Percentiles rank a stretch among this genome's conserved stretches.
These are phyloP conservation scores for Fraxinus greggii DNA, from an alignment of 305 asterid species.

Conservation along the genomic window DNA sequence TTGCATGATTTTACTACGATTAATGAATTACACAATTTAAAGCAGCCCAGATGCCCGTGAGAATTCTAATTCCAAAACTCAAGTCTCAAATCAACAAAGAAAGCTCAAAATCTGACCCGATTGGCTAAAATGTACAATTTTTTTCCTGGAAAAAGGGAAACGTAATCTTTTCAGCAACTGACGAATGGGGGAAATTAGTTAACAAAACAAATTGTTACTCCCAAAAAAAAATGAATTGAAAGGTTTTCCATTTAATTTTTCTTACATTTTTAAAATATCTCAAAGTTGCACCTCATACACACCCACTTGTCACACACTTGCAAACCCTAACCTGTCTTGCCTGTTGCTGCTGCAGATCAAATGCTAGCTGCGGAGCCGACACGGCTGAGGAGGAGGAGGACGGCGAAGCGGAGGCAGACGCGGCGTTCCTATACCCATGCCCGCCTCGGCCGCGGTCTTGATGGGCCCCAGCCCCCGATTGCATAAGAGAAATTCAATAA, in stretches of 20 bases:
- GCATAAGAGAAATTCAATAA: conserved; percentile 48
- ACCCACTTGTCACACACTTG: neutral
- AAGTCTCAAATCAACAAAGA: neutral
- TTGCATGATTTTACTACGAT: neutral
- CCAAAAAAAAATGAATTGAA: neutral
- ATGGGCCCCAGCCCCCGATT: conserved; percentile 87
- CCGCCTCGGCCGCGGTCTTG: conserved; percentile 70
- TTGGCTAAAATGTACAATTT: neutral
- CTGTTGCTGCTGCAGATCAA: conserved; percentile 76
- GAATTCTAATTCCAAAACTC: neutral
- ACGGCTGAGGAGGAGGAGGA: conserved; percentile 85
- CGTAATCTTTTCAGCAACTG: neutral
- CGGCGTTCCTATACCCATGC: conserved; percentile 74
- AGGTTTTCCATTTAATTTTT: neutral
- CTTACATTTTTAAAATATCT: neutral
- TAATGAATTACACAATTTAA: neutral
- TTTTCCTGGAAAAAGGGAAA: neutral
- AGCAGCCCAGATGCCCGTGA: neutral
- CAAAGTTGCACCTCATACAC: neutral
- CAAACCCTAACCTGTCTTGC: conserved; percentile 63
- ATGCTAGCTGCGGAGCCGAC: conserved; percentile 51
- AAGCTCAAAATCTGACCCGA: neutral
- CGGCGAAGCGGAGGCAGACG: conserved; percentile 80
- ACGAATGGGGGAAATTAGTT: neutral
- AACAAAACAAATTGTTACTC: neutral